Conservation (phyloP, 1,284 basidiomycete species). For the Heterobasidion occidentale region DNA sequence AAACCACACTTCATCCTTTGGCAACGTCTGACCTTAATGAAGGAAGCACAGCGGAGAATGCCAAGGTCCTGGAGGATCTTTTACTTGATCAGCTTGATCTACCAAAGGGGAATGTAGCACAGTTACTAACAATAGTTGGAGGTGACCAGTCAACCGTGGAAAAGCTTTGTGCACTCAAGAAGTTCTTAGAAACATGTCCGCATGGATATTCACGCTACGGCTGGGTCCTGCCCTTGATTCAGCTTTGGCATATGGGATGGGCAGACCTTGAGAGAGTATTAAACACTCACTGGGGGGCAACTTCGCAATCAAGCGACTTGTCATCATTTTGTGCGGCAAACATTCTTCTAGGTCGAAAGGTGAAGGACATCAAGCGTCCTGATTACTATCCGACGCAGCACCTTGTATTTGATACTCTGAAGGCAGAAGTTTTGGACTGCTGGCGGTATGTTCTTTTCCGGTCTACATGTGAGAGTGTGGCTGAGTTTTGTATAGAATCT, state of each 20-base stretch:
- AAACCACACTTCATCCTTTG: conserved; percentile 3
- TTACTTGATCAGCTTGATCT: conserved; percentile 3
- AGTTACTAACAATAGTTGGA: conserved; percentile 6
- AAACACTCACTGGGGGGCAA: conserved; percentile 18
- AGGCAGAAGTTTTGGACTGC: neutral
- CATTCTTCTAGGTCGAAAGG: conserved; percentile 11
- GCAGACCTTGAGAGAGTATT: conserved; percentile 22
- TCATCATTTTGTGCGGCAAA: conserved; percentile 15
- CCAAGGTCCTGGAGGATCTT: conserved; percentile 4
- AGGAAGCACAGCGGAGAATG: conserved; percentile 3
- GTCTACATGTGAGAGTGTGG: neutral
- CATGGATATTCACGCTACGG: conserved; percentile 12
- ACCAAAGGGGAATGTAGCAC: conserved; percentile 3
- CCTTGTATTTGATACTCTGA: conserved; percentile 4
- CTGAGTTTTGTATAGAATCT: neutral
- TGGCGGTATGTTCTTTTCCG: conserved; percentile 1
- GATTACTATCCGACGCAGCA: conserved; percentile 6
- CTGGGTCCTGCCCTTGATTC: conserved; percentile 21
- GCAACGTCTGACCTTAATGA: conserved; percentile 7
- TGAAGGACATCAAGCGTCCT: conserved; percentile 6
- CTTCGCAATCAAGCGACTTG: conserved; percentile 3
- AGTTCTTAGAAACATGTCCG: conserved; percentile 1
- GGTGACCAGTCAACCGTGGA: conserved; percentile 11
- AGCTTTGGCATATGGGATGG: conserved; percentile 26
- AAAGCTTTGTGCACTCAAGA: conserved; percentile 9